Evolutionary conservation across 306 rosid species (phyloP).

Genomic region (Gynostemma pentaphyllum): DNA sequence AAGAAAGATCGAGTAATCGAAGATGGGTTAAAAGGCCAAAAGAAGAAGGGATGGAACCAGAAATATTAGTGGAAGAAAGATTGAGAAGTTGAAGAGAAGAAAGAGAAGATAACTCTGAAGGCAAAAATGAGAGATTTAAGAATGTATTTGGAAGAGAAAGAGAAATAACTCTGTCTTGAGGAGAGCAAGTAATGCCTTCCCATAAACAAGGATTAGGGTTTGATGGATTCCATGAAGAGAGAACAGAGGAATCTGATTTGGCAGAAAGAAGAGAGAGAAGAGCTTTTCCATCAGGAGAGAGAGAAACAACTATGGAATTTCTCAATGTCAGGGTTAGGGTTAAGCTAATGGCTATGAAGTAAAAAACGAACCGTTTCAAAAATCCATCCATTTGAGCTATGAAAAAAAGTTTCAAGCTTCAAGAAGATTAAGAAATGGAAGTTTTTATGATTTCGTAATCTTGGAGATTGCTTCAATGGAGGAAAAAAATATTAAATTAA

Average conservation of each 20-base stretch:
- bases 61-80: slow-evolving; percentile 78
- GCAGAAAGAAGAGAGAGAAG: slow-evolving; percentile 65
- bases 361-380: not conserved
- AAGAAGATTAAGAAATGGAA: slow-evolving; percentile 16
- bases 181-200: slow-evolving; percentile 78
- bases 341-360: slow-evolving; percentile 13
- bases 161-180: slow-evolving; percentile 77
- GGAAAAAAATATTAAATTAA: slow-evolving; percentile 26
- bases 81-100: slow-evolving; percentile 83
- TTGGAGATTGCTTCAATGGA: slow-evolving; percentile 3
- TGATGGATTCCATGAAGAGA: slow-evolving; percentile 79
- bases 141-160: slow-evolving; percentile 65
- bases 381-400: slow-evolving; percentile 28
- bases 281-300: slow-evolving; percentile 80
- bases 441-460: slow-evolving; percentile 7
- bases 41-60: slow-evolving; percentile 70
- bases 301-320: slow-evolving; percentile 26
- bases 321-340: slow-evolving; percentile 21
- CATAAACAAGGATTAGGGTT: slow-evolving; percentile 83
- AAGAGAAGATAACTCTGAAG: slow-evolving; percentile 60
- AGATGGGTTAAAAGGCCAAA: slow-evolving; percentile 65
- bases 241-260: slow-evolving; percentile 42
- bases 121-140: slow-evolving; percentile 63
- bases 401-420: slow-evolving; percentile 16
- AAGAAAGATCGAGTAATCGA: slow-evolving; percentile 74